Evolutionary conservation across 495 filamentous ascomycete species (phyloP).

Genomic region (Tricharina praecox): DNA sequence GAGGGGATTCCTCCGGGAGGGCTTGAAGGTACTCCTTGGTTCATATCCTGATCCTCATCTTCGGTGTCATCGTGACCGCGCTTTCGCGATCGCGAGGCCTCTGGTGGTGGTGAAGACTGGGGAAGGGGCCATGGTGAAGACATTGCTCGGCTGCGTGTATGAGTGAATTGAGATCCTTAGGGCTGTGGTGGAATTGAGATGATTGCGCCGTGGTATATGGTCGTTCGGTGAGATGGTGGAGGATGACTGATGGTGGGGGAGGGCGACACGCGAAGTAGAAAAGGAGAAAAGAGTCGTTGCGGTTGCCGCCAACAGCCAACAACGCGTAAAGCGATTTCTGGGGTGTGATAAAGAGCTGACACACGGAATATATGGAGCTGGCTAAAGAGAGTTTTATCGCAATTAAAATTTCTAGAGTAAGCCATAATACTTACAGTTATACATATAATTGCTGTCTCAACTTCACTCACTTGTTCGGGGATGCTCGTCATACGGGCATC

Average conservation of each 20-base stretch:
- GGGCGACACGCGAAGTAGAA: constrained; percentile 12
- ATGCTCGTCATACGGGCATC: too few species aligned
- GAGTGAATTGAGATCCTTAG: too few species aligned
- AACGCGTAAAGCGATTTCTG: constrained; percentile 7
- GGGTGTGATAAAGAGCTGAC: too few species aligned
- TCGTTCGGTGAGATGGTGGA: background rate
- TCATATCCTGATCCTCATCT: constrained; percentile 14
- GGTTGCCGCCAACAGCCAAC: too few species aligned
- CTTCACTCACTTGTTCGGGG: too few species aligned
- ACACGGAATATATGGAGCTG: too few species aligned
- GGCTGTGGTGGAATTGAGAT: too few species aligned
- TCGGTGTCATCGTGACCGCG: constrained; percentile 20
- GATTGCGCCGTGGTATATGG: constrained; percentile 3
- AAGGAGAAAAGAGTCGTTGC: constrained; percentile 9
- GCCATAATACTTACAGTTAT: too few species aligned
- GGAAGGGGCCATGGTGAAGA: constrained; percentile 23
- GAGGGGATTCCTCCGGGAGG: constrained; percentile 12
- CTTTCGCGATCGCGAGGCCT: constrained; percentile 19
- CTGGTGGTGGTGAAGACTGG: constrained; percentile 19
- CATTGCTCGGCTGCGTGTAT: too few species aligned
- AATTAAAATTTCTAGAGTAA: too few species aligned
- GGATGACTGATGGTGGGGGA: background rate
- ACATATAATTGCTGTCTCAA: too few species aligned
- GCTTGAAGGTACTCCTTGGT: constrained; percentile 1
- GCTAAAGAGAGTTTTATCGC: too few species aligned